Evolutionary conservation across 176 grass and related monocot species (phyloP), one percentile per base, ranked within the genome.

Genomic region (Paspalum notatum): DNA sequence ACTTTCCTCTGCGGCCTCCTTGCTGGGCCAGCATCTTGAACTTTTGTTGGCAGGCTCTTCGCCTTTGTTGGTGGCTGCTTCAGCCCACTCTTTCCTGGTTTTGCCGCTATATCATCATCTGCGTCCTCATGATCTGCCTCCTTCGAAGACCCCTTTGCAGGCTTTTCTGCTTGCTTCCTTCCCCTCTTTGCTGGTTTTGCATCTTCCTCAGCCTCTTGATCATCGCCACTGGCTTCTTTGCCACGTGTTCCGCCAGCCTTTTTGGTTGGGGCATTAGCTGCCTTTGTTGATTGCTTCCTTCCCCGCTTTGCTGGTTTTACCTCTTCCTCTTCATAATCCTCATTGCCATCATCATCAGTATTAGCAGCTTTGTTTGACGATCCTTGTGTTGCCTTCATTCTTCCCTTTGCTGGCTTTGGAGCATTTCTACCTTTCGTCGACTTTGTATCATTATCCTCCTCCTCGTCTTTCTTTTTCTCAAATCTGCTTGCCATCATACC

Each of bases 1-100:
- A 6, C 62, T 62, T 83, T 83, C 22, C 81, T 75, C 66, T 61
- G 39, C 9, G 81, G 61, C 60, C 71, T 75, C 81, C 53, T 75
- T 46, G 60, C 59, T 14, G 37, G 59, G 7, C 2, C 59, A 14
- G 16, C 68, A 17, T 22, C 12, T 20, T 27, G n/a, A 54, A 27
- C 80, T 12, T 53, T 27, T n/a, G 9, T 26, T 24, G 51, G 10
- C 37, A 5, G 25, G 37, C n/a, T 45, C 65, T 57, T 80, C 5
- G 5, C 39, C 50, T 57, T 52, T 4, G 12, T 7, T 67, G 78
- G 16, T 70, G 53, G 26, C 12, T 13, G 46, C 11, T 49, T 78
- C 11, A 20, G 14, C 7, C 46, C 75, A 44, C 44, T 56, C 39
- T 57, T 57, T 51, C 64, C 14, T 57, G 6, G 16, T 58, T 80